phyloP scores from a whole-genome alignment of 73 alveolate genomes.

The Symbiodinium pilosum region DNA sequence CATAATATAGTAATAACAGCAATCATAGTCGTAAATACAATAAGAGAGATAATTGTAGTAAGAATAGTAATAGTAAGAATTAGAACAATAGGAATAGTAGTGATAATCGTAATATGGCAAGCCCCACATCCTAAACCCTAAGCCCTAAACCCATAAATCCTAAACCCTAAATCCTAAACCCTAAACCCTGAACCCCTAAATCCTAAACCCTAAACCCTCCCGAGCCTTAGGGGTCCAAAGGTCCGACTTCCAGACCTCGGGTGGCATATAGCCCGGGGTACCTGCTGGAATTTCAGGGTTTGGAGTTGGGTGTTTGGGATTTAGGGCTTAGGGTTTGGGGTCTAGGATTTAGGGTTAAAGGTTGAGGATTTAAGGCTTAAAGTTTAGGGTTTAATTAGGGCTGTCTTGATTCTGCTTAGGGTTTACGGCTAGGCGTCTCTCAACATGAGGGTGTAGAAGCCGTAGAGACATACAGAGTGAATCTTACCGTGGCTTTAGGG shows the following conservation, averaged over 20 bases:
- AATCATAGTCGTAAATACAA: too few relatives aligned
- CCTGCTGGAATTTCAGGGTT: background rate
- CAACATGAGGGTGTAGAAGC: too few relatives aligned
- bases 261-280: slow-evolving; percentile 22
- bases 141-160: background rate
- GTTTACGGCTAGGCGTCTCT: too few relatives aligned
- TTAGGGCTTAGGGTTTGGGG: background rate
- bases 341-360: background rate
- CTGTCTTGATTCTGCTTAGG: too few relatives aligned
- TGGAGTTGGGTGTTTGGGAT: background rate
- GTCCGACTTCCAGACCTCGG: slow-evolving; percentile 25
- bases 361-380: background rate
- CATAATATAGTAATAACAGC: too few relatives aligned
- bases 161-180: background rate
- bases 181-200: background rate
- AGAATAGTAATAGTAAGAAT: too few relatives aligned
- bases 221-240: slow-evolving; percentile 18
- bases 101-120: too few relatives aligned
- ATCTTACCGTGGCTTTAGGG: too few relatives aligned
- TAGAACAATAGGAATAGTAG: too few relatives aligned
- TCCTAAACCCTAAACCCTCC: background rate
- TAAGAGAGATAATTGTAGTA: too few relatives aligned
- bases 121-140: too few relatives aligned
- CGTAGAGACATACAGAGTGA: too few relatives aligned
- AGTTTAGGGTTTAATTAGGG: background rate